Conservation (phyloP, 2,329 filamentous ascomycete genomes). For the Nannizzia gypsea region DNA sequence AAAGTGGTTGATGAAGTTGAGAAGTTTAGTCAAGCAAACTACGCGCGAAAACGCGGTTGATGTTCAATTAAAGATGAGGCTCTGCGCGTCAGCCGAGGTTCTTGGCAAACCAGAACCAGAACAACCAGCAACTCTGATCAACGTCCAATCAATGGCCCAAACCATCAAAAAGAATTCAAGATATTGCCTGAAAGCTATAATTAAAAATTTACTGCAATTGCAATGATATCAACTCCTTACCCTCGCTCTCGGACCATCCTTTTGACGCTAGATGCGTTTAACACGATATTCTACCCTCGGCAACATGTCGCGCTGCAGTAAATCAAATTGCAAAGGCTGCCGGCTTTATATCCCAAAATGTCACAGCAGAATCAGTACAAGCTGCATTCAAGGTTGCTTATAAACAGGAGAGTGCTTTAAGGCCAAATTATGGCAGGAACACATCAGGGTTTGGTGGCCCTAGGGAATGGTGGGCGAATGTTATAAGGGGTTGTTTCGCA, state of each 20-base stretch:
- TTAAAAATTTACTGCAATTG: neutral
- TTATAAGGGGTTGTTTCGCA: slow-evolving; percentile 30
- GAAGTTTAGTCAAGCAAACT: neutral
- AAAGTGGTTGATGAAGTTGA: neutral
- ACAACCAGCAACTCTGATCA: too few species aligned
- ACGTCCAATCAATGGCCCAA: too few species aligned
- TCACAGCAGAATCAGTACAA: slow-evolving; percentile 19
- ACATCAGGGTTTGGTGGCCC: slow-evolving; percentile 28
- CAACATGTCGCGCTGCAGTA: slow-evolving; percentile 32
- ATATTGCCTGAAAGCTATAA: neutral
- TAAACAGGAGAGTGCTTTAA: slow-evolving; percentile 22
- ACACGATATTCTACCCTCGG: slow-evolving; percentile 34
- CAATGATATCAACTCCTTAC: neutral
- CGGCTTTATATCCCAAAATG: slow-evolving; percentile 22
- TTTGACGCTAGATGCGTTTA: slow-evolving; percentile 37
- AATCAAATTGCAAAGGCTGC: slow-evolving; percentile 27
- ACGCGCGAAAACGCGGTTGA: neutral
- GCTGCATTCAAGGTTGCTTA: slow-evolving; percentile 24
- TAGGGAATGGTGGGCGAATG: slow-evolving; percentile 34
- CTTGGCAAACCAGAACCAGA: too few species aligned
- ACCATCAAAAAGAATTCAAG: neutral
- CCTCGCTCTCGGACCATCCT: slow-evolving; percentile 19
- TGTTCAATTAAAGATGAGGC: neutral
- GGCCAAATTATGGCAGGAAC: slow-evolving; percentile 36
- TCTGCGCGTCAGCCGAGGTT: neutral